These are phyloP conservation scores for Globisporangium paroecandrum DNA, from an alignment of 352 stramenopile genomes.

Conservation along the genomic window DNA sequence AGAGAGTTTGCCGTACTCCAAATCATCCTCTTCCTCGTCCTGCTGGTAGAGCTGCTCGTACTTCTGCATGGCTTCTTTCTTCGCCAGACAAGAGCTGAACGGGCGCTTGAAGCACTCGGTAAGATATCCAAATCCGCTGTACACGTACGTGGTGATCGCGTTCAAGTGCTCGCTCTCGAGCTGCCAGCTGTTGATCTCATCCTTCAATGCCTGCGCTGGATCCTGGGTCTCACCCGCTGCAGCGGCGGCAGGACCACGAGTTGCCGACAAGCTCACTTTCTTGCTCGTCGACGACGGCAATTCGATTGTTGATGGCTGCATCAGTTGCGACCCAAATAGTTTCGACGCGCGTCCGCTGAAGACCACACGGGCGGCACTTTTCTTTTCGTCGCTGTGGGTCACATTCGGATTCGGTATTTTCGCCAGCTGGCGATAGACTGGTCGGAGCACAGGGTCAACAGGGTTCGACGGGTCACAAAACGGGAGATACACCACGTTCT, in stretches of 20 bases:
- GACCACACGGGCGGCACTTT: slow-evolving; percentile 47
- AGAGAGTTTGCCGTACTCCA: slow-evolving; percentile 5
- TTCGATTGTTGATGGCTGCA: slow-evolving; percentile 61
- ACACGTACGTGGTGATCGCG: slow-evolving; percentile 1
- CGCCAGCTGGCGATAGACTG: slow-evolving; percentile 37
- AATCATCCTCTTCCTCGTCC: slow-evolving; percentile 18
- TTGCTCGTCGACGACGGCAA: slow-evolving; percentile 29
- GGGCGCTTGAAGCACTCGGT: slow-evolving; percentile 13
- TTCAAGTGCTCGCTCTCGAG: slow-evolving; percentile 16
- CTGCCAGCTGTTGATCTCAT: slow-evolving; percentile 48
- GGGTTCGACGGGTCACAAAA: slow-evolving; percentile 29
- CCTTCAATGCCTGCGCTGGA: slow-evolving; percentile 32
- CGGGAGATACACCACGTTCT: slow-evolving; percentile 58
- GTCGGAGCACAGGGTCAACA: slow-evolving; percentile 36
- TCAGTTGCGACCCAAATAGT: slow-evolving; percentile 62
- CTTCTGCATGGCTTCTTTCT: slow-evolving; percentile 14
- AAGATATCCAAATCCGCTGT: neutral
- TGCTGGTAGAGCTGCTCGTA: slow-evolving; percentile 21
- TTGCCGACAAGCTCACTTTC: slow-evolving; percentile 10
- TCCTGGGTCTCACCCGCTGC: slow-evolving; percentile 31
- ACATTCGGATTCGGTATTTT: slow-evolving; percentile 36
- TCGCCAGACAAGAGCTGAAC: slow-evolving; percentile 14
- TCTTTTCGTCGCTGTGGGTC: slow-evolving; percentile 19
- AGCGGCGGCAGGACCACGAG: slow-evolving; percentile 10
- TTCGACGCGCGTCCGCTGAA: slow-evolving; percentile 71